phyloP scores from a whole-genome alignment of 2,329 filamentous ascomycete genomes.

The Pseudofabraea citricarpa region DNA sequence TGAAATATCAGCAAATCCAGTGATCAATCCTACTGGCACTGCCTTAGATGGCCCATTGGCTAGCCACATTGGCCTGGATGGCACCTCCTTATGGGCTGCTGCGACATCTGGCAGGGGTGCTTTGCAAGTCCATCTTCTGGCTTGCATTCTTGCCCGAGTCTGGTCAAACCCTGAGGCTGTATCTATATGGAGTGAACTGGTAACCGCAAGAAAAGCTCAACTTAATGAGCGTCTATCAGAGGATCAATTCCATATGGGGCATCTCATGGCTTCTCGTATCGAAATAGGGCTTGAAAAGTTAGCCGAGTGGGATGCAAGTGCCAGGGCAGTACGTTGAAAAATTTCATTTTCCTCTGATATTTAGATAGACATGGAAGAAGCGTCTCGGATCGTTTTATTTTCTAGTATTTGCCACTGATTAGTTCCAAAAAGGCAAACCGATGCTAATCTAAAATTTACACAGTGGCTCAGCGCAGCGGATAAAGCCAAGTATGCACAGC shows the following conservation, averaged over 20 bases:
- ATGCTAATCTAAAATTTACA: neutral
- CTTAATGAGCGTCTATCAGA: neutral
- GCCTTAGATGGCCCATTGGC: slow-evolving; percentile 13
- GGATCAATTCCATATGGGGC: slow-evolving; percentile 5
- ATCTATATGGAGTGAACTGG: slow-evolving; percentile 25
- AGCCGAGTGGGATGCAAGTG: slow-evolving; percentile 32
- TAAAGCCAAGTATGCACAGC: slow-evolving; percentile 17
- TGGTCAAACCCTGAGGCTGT: slow-evolving; percentile 21
- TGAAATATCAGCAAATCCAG: neutral
- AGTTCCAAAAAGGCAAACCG: neutral
- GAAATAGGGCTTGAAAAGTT: slow-evolving; percentile 23
- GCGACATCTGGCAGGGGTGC: slow-evolving; percentile 28
- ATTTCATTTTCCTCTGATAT: too few relatives aligned
- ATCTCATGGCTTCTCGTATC: slow-evolving; percentile 6
- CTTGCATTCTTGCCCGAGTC: slow-evolving; percentile 26
- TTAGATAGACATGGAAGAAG: too few relatives aligned
- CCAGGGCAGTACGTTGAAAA: slow-evolving; percentile 18
- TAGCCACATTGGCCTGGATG: slow-evolving; percentile 24
- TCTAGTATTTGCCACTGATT: too few relatives aligned
- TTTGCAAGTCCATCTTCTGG: slow-evolving; percentile 27
- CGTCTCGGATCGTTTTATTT: too few relatives aligned
- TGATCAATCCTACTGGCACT: slow-evolving; percentile 10
- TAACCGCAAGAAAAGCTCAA: slow-evolving; percentile 10
- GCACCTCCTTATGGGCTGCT: slow-evolving; percentile 31
- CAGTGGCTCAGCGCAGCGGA: slow-evolving; percentile 32